A percentile compares a stretch with the other conserved stretches of the same genome.
phyloP scores from a whole-genome alignment of 768 basidiomycete genomes.

The Serendipita sp. region DNA sequence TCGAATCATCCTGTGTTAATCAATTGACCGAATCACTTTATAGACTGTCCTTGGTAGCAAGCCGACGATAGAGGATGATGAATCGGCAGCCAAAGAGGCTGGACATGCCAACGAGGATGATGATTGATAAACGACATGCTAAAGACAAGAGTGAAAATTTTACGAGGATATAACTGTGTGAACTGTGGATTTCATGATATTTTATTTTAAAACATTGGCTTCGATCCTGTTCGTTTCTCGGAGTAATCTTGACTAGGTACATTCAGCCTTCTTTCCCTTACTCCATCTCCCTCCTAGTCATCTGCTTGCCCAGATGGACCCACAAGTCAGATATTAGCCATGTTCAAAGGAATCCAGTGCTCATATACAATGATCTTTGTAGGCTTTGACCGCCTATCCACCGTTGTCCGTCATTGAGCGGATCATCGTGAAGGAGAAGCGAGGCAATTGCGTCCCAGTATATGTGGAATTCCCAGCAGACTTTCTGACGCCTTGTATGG shows the following conservation, averaged over 20 bases:
- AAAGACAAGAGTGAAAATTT: neutral
- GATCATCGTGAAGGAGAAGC: constrained; percentile 63
- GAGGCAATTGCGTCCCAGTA: constrained; percentile 84
- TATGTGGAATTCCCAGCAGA: constrained; percentile 90
- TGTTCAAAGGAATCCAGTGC: neutral
- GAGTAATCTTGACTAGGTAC: too few species aligned
- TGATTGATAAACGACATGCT: neutral
- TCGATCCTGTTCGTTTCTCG: too few species aligned
- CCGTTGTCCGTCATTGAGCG: constrained; percentile 59
- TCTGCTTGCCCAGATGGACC: neutral
- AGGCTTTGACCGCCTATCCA: constrained; percentile 42
- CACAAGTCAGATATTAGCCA: neutral
- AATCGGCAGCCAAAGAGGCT: constrained; percentile 4
- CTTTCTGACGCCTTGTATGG: constrained; percentile 90
- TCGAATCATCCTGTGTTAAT: neutral
- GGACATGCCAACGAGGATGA: neutral
- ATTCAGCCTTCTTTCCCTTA: too few species aligned
- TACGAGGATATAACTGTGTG: neutral
- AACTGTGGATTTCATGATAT: too few species aligned
- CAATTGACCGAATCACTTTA: neutral
- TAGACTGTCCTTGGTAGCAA: constrained; percentile 53
- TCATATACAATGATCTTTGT: neutral
- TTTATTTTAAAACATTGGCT: too few species aligned
- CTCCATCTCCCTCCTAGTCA: neutral
- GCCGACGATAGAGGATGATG: constrained; percentile 23